phyloP scores from a whole-genome alignment of 345 rosid genomes.

The Clausena lansium region DNA sequence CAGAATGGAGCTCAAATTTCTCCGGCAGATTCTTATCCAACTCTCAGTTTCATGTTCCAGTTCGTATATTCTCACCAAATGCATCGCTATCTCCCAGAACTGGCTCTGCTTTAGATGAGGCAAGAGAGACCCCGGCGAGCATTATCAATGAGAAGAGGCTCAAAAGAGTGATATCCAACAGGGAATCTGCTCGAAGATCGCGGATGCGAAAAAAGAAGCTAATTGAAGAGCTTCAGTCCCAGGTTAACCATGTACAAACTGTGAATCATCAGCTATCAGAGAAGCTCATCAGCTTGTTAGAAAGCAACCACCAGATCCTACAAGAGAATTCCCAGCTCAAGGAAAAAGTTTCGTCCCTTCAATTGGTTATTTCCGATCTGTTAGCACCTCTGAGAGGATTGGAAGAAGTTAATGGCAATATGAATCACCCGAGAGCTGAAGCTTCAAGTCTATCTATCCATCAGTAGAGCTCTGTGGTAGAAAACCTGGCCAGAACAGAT shows the following conservation, averaged over 20 bases:
- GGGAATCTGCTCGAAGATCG: slow-evolving; percentile 76
- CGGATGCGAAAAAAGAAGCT: slow-evolving; percentile 73
- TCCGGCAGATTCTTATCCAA: slow-evolving; percentile 22
- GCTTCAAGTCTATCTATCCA: slow-evolving; percentile 29
- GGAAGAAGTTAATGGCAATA: slow-evolving; percentile 27
- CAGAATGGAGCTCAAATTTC: slow-evolving; percentile 30
- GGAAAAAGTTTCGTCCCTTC: slow-evolving; percentile 66
- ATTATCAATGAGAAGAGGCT: slow-evolving; percentile 48
- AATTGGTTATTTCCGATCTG: slow-evolving; percentile 48
- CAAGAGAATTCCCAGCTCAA: slow-evolving; percentile 75
- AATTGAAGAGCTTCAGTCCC: slow-evolving; percentile 67
- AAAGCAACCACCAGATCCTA: slow-evolving; percentile 61
- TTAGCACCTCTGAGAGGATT: slow-evolving; percentile 40
- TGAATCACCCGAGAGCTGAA: slow-evolving; percentile 35
- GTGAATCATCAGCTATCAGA: slow-evolving; percentile 60
- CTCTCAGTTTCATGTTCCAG: slow-evolving; percentile 29
- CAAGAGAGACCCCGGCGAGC: slow-evolving; percentile 15
- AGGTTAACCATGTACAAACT: slow-evolving; percentile 57
- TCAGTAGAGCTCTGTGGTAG: slow-evolving; percentile 9
- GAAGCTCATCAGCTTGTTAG: slow-evolving; percentile 61
- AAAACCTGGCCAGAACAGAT: neutral
- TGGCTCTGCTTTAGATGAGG: slow-evolving; percentile 30
- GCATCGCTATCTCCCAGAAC: slow-evolving; percentile 20
- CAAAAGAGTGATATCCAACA: slow-evolving; percentile 70
- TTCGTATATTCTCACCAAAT: slow-evolving; percentile 34